Conservation (phyloP, 2,329 filamentous ascomycete species). For the Diaporthe vaccinii region DNA sequence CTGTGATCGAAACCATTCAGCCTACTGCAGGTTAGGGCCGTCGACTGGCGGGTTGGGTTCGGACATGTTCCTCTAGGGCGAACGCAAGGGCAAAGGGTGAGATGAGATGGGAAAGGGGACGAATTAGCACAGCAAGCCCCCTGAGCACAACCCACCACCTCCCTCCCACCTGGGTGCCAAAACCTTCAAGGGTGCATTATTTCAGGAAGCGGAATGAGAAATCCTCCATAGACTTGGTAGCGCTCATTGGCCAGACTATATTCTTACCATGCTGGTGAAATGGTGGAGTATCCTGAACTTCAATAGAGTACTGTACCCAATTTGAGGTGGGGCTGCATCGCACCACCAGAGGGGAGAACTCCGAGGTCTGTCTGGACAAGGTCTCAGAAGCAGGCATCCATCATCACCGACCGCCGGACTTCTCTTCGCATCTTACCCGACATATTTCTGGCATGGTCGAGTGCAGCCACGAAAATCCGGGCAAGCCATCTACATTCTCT, state of each 20-base stretch:
- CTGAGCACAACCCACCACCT: not conserved
- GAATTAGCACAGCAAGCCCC: not conserved
- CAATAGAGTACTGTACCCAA: too few relatives aligned
- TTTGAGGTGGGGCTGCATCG: not conserved
- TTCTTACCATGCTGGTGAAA: not conserved
- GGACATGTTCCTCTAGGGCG: not conserved
- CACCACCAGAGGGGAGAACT: not conserved
- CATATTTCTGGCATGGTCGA: constrained; percentile 4
- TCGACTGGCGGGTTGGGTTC: constrained; percentile 10
- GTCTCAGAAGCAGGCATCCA: constrained; percentile 10
- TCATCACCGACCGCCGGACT: constrained; percentile 20
- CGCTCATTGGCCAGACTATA: not conserved
- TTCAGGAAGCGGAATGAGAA: too few relatives aligned
- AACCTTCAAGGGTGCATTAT: too few relatives aligned
- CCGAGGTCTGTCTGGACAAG: not conserved
- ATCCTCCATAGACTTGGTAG: not conserved
- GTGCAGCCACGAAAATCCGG: not conserved
- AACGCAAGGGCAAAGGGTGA: too few relatives aligned
- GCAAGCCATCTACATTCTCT: constrained; percentile 19
- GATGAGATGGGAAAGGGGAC: not conserved
- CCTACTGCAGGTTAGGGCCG: constrained; percentile 5
- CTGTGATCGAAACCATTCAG: not conserved
- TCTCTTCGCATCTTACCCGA: constrained; percentile 17
- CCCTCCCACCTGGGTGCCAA: too few relatives aligned
- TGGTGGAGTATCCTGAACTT: not conserved